Evolutionary conservation across 768 basidiomycete genomes (phyloP), one percentile per base, ranked within the genome.

Genomic region (Lactarius pseudohatsudake): DNA sequence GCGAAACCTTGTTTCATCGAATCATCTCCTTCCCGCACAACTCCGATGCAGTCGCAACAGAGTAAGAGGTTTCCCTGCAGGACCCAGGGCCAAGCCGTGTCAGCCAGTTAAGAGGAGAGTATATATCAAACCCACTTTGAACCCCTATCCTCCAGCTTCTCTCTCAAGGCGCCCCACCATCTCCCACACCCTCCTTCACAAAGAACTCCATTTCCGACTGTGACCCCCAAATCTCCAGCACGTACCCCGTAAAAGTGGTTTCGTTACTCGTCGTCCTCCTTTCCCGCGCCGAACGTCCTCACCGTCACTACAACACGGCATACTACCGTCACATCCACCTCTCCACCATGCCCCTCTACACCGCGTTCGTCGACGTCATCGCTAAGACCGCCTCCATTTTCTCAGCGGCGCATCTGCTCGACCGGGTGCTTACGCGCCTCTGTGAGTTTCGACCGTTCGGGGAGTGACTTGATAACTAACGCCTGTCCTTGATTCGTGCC

Each of bases 391-490:
- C 57, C 32, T 43, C 32, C 34, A 8, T 67, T 34, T 59, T 67
- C 5, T 67, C 66, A 1, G 66, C 58, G 16, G 57, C 66, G 41
- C 53, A 55, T 0, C 53, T 67, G 10, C 32, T 64, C 16, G 66
- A 67, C 3, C 62, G 62, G 22, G 53, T 67, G 40, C 66, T 67
- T 28, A 15, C 41, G 2, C 66, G 36, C 3, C 58, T 67, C 6
- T 56, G 66, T 67, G 54, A 36, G 66, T 30, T 9, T 9, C 6
- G 3, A 4, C 16, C 6, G 2, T 34, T 43, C 20, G 16, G 16
- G n/a, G 45, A 47, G 10, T 50, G 47, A 22, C 8, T 10, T 20
- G 43, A 30, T 10, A 11, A 8, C 16, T 9, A n/a, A 16, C 26
- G 0, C 36, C 36, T 11, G 36, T 38, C 30, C 28, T 28, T 56